These are phyloP conservation scores for Hirsutella minnesotensis DNA, from an alignment of 2,329 filamentous ascomycete genomes.

Conservation along the genomic window DNA sequence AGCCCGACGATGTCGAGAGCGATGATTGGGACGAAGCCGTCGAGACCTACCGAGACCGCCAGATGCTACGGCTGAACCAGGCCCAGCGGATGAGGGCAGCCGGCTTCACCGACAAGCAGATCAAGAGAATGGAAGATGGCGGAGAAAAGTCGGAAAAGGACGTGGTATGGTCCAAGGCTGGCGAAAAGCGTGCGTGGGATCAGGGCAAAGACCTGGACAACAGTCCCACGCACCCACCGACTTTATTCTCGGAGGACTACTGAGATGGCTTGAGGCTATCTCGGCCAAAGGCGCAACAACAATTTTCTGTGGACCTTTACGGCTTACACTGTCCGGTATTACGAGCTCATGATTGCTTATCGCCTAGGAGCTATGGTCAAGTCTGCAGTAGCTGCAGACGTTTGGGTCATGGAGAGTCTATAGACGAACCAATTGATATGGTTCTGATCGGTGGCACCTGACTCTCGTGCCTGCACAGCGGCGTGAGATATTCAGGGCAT, in stretches of 20 bases:
- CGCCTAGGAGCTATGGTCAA: no score
- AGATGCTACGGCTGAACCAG: conserved; percentile 64
- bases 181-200: conserved; percentile 54
- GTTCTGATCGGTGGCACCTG: no score
- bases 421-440: no score
- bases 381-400: no score
- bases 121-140: conserved; percentile 33
- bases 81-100: conserved; percentile 65
- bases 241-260: conserved; percentile 6
- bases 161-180: conserved; percentile 60
- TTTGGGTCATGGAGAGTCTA: no score
- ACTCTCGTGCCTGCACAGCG: no score
- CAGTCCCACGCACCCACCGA: conserved; percentile 1
- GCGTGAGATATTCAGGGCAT: no score
- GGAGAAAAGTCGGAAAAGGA: conserved; percentile 48
- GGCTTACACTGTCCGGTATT: background rate
- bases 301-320: background rate
- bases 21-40: conserved; percentile 72
- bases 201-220: conserved; percentile 31
- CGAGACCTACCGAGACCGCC: conserved; percentile 68
- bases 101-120: conserved; percentile 66
- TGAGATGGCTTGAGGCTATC: background rate
- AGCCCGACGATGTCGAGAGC: conserved; percentile 25
- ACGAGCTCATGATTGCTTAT: no score
- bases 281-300: background rate